Base-by-base conservation (phyloP, 176 grass and related monocot genomes). In the Panicum miliaceum region DNA sequence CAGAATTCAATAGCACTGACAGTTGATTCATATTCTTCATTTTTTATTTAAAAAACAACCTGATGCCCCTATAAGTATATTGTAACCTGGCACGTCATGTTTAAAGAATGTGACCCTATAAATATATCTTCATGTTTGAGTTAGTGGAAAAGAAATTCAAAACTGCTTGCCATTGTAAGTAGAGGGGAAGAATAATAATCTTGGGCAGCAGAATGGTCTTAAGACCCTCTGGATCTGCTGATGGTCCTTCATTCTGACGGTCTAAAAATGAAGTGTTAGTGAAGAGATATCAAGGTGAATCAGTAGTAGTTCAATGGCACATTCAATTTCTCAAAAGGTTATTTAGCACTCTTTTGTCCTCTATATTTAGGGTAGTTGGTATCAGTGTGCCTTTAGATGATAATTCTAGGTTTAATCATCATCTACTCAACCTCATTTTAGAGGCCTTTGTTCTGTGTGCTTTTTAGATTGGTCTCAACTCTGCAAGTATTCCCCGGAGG, bases 201-300 rank as follows among this genome's bases (percentile, higher is more conserved):
- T 71, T 78, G 38, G 34, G 23, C 34, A 27, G 58, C 20, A 64
- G 12, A 73, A 43, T 80, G 59, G 5, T 52, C 34, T 38, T 83
- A 63, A 63, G 57, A 18, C 7, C 23, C 42, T 25, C 43, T 62
- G 2, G 32, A 32, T 78, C 25, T 78, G 34, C 19, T 6, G 15
- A 68, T 50, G 4, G 3, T 40, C 23, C n/a, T 74, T 81, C n/a
- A 81, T 61, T 79, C 80, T 68, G 22, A 14, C 76, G 22, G 18
- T 42, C 16, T 47, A n/a, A 51, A 41, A 57, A 58, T 82, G 40
- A 88, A 64, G 20, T 46, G 74, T 29, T 46, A 57, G 15, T 25
- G 27, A 73, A 62, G 62, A 29, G 22, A 87, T 74, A n/a, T 60
- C 11, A 15, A 60, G 25, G 19, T 19, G 3, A 40, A 51, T 47